These are phyloP conservation scores for Liquidambar formosana DNA, from an alignment of 164 flowering plant species.

Conservation along the genomic window DNA sequence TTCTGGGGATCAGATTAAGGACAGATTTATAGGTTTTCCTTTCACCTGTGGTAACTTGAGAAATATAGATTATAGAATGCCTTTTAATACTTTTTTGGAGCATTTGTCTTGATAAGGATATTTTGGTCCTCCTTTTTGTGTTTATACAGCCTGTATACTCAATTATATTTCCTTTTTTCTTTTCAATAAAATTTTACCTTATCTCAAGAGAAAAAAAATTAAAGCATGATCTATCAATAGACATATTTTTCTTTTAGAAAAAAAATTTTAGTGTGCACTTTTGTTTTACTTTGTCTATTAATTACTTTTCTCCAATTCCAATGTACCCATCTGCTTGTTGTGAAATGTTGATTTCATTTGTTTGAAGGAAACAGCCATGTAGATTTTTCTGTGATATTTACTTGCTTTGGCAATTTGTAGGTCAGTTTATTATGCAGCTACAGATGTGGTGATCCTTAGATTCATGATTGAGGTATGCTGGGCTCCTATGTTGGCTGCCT, in stretches of 20 bases:
- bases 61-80: too few relatives aligned
- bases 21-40: too few relatives aligned
- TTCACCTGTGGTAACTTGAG: too few relatives aligned
- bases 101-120: too few relatives aligned
- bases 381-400: constrained; percentile 15
- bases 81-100: too few relatives aligned
- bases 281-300: not conserved
- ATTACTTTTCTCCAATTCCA: constrained; percentile 7
- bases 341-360: not conserved
- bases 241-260: not conserved
- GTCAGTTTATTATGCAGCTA: constrained; percentile 98
- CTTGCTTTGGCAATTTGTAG: constrained; percentile 47
- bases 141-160: too few relatives aligned
- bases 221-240: not conserved
- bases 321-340: constrained; percentile 8
- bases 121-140: too few relatives aligned
- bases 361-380: not conserved
- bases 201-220: too few relatives aligned
- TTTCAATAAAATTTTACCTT: too few relatives aligned
- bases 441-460: constrained; percentile 90
- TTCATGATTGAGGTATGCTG: constrained; percentile 99
- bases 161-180: too few relatives aligned
- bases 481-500: constrained; percentile 99
- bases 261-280: too few relatives aligned
- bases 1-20: too few relatives aligned